Percentiles rank a stretch among this genome's conserved stretches.
Evolutionary conservation across 140 eudicot genomes (phyloP).

Genomic region (Senecio squalidus): DNA sequence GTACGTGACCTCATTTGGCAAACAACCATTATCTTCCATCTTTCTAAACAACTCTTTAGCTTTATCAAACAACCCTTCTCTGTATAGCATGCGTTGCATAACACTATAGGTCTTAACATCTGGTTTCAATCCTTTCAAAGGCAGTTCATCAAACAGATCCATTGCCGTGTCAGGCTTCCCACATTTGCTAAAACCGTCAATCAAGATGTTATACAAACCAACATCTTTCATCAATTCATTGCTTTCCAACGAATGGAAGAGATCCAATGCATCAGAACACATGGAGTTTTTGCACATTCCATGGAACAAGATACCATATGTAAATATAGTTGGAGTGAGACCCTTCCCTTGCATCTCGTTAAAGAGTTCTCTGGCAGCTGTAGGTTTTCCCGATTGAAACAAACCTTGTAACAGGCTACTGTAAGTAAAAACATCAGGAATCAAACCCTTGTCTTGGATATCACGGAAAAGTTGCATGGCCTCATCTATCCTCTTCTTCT

Average conservation of each 20-base stretch:
- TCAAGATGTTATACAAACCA: conserved; percentile 19
- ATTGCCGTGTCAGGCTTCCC: conserved; percentile 14
- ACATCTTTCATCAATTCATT: conserved; percentile 7
- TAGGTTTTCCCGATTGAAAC: conserved; percentile 10
- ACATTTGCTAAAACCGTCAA: conserved; percentile 14
- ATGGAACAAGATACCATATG: conserved; percentile 25
- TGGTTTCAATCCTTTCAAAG: conserved; percentile 22
- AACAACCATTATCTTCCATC: conserved; percentile 29
- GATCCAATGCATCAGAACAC: conserved; percentile 24
- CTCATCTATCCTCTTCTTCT: conserved; percentile 16
- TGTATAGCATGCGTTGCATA: conserved; percentile 12
- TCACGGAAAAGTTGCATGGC: conserved; percentile 29
- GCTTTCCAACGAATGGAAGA: conserved; percentile 14
- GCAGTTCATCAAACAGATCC: conserved; percentile 25
- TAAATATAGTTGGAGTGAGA: conserved; percentile 13
- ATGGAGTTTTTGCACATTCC: conserved; percentile 22
- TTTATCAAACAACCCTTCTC: conserved; percentile 13
- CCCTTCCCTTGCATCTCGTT: conserved; percentile 24
- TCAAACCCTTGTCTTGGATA: conserved; percentile 25
- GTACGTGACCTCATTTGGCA: conserved; percentile 24
- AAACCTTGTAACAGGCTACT: conserved; percentile 26
- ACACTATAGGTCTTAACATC: conserved; percentile 19
- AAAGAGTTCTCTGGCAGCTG: conserved; percentile 13
- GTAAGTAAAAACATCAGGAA: conserved; percentile 24
- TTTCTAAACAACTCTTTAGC: conserved; percentile 19